Percentiles rank a stretch among this genome's conserved stretches.
Conservation (phyloP, 2,329 filamentous ascomycete genomes). For the Talaromyces islandicus region DNA sequence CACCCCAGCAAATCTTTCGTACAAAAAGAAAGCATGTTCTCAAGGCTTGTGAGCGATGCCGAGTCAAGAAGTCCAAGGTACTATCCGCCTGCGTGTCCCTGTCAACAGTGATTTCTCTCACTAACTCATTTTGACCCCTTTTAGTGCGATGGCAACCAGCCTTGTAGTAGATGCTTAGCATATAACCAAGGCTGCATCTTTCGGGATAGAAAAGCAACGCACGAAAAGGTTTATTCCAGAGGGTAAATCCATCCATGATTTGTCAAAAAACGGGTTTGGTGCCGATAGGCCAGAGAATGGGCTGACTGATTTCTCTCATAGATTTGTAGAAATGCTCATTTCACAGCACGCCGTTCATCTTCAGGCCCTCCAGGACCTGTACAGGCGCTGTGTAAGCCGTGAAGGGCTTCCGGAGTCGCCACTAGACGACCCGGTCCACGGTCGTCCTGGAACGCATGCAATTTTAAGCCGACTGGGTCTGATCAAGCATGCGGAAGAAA, state of each 20-base stretch:
- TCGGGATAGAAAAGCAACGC: constrained; percentile 38
- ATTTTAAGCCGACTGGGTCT: constrained; percentile 38
- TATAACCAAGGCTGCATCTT: constrained; percentile 41
- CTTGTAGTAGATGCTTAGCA: constrained; percentile 38
- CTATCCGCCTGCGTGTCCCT: neutral
- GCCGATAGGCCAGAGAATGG: neutral
- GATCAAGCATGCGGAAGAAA: constrained; percentile 39
- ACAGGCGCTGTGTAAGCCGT: constrained; percentile 36
- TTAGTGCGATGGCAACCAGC: constrained; percentile 41
- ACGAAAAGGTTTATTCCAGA: constrained; percentile 39
- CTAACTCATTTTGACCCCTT: constrained; percentile 1
- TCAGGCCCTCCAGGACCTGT: constrained; percentile 36
- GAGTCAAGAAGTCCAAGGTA: constrained; percentile 42
- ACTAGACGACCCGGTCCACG: constrained; percentile 32
- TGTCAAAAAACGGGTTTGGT: neutral
- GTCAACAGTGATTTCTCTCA: neutral
- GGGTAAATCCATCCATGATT: constrained; percentile 23
- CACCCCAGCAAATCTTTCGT: constrained; percentile 35
- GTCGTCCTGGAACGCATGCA: constrained; percentile 36
- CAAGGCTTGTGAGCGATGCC: constrained; percentile 41
- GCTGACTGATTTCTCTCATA: constrained; percentile 13
- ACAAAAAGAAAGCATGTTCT: constrained; percentile 41
- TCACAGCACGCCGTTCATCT: constrained; percentile 38
- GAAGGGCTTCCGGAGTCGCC: constrained; percentile 39
- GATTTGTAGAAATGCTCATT: constrained; percentile 41